phyloP scores from a whole-genome alignment of 225 moss, liverwort and hornwort species.

The Marchantia polymorpha region DNA sequence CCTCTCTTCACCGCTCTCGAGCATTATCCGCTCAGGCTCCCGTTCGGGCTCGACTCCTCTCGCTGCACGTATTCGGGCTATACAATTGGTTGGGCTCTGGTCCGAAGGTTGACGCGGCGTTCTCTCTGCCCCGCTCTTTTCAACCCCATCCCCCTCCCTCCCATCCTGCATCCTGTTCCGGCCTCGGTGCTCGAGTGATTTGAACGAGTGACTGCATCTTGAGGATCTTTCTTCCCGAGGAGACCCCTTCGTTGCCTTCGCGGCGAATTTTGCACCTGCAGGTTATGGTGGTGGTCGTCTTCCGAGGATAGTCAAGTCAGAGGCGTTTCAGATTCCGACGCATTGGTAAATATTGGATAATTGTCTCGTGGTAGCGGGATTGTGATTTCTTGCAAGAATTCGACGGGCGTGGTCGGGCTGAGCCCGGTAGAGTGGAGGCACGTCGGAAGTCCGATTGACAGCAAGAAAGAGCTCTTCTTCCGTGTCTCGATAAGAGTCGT shows the following conservation, averaged over 20 bases:
- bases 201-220: neutral
- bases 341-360: neutral
- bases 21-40: neutral
- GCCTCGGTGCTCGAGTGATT: neutral
- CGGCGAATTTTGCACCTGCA: neutral
- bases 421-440: neutral
- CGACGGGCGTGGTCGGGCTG: neutral
- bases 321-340: neutral
- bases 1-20: neutral
- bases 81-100: neutral
- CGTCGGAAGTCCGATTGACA: neutral
- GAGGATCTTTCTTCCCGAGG: too few species aligned
- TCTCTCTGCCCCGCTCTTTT: neutral
- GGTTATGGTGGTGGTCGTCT: neutral
- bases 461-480: neutral
- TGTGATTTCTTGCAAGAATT: neutral
- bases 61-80: neutral
- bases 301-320: neutral
- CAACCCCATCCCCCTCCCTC: neutral
- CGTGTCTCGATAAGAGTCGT: neutral
- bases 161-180: neutral
- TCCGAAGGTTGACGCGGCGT: neutral
- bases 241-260: neutral
- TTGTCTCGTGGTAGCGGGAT: neutral
- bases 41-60: neutral